Conservation (phyloP, 2,329 filamentous ascomycete genomes). For the Arthrobotrys entomopaga region DNA sequence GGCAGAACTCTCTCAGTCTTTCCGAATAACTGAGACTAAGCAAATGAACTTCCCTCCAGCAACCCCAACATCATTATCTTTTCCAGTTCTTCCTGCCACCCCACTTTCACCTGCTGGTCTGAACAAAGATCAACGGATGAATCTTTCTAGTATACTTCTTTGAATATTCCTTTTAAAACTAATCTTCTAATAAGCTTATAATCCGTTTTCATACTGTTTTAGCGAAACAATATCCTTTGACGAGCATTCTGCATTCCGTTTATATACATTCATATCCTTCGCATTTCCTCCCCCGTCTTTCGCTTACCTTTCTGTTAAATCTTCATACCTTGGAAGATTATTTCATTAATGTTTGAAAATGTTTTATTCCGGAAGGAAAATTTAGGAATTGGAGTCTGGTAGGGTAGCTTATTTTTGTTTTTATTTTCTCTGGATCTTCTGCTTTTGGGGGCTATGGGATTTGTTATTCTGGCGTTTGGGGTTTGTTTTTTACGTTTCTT, state of each 20-base stretch:
- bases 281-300: constrained; percentile 42
- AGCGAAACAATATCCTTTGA: constrained; percentile 55
- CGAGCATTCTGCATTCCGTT: constrained; percentile 51
- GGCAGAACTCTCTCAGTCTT: constrained; percentile 48
- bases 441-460: constrained; percentile 18
- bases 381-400: constrained; percentile 46
- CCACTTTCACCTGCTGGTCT: constrained; percentile 36
- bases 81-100: constrained; percentile 41
- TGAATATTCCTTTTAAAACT: constrained; percentile 42
- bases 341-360: constrained; percentile 12
- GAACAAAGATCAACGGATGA: constrained; percentile 53
- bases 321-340: background rate
- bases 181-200: constrained; percentile 56
- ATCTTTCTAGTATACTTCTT: constrained; percentile 48
- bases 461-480: constrained; percentile 42
- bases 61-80: constrained; percentile 30
- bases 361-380: constrained; percentile 37
- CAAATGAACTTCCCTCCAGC: constrained; percentile 29
- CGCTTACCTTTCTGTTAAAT: constrained; percentile 12
- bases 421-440: constrained; percentile 14
- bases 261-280: constrained; percentile 55
- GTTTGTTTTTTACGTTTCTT: constrained; percentile 6
- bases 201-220: constrained; percentile 55
- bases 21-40: constrained; percentile 41
- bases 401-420: constrained; percentile 4